These are phyloP conservation scores for Pleodorina starrii DNA, from an alignment of 139 green algal genomes.

Conservation along the genomic window DNA sequence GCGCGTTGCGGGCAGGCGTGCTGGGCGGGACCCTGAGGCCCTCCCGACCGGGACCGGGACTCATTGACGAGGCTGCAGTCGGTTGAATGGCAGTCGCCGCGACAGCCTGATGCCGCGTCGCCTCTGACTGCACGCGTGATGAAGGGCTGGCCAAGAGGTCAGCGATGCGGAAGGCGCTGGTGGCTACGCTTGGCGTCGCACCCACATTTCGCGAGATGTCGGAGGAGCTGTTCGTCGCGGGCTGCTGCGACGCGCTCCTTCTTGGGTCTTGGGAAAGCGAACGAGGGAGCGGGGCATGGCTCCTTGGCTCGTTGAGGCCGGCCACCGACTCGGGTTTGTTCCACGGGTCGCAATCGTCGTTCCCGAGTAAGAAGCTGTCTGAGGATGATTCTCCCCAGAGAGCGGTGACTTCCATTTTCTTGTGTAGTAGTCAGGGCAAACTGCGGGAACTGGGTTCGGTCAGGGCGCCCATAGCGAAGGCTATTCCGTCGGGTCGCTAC, in stretches of 20 bases:
- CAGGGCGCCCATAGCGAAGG: not conserved
- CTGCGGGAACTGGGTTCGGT: not conserved
- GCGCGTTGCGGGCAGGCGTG: no score
- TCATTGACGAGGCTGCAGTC: no score
- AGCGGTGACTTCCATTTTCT: not conserved
- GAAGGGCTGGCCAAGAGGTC: not conserved
- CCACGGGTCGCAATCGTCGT: not conserved
- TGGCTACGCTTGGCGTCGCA: not conserved
- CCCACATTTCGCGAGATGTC: not conserved
- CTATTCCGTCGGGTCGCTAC: not conserved
- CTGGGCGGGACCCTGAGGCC: not conserved
- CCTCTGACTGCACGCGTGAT: not conserved
- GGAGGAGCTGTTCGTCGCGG: not conserved
- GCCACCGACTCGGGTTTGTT: no score
- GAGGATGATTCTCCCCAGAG: not conserved
- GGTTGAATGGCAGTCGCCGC: not conserved
- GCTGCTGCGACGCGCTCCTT: not conserved
- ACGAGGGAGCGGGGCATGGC: no score
- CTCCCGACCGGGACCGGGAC: no score
- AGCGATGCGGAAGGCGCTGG: not conserved
- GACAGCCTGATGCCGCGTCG: not conserved
- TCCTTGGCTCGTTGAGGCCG: no score
- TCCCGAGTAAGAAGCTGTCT: not conserved
- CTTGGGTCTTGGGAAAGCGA: slow-evolving; percentile 14
- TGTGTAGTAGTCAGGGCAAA: not conserved